A percentile compares a stretch with the other conserved stretches of the same genome.
phyloP scores from a whole-genome alignment of 257 asterid species.

The Penstemon barbatus region DNA sequence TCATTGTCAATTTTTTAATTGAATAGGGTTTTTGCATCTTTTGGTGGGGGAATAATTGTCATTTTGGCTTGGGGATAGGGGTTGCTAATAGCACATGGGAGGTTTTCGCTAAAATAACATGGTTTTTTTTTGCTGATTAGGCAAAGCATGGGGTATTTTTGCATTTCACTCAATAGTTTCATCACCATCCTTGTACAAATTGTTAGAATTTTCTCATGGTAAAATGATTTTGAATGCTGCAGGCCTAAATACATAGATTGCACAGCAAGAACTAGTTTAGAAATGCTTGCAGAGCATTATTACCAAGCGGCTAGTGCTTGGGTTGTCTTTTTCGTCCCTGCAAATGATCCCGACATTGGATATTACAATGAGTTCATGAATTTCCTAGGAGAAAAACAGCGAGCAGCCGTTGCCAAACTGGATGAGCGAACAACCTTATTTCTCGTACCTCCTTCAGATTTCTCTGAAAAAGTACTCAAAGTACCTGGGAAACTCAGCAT shows the following conservation, averaged over 20 bases:
- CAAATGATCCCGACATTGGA: constrained; percentile 75
- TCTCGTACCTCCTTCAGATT: constrained; percentile 95
- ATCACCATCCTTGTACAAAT: no score
- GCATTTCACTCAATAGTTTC: no score
- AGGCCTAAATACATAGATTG: constrained; percentile 88
- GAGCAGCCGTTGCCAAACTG: constrained; percentile 90
- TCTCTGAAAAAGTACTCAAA: constrained; percentile 83
- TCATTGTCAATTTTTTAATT: no score
- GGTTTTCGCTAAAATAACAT: no score
- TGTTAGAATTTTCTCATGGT: constrained; percentile 2
- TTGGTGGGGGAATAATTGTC: no score
- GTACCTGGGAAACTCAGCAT: constrained; percentile 89
- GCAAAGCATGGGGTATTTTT: no score
- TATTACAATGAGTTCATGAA: constrained; percentile 86
- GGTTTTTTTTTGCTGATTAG: no score
- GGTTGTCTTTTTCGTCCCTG: constrained; percentile 91
- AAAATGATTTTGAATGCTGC: constrained; percentile 34
- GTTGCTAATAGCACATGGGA: no score
- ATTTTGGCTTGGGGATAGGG: no score
- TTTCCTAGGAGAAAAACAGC: constrained; percentile 83
- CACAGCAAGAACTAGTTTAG: constrained; percentile 92
- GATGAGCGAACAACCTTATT: constrained; percentile 78
- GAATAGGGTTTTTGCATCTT: no score
- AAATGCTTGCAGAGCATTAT: constrained; percentile 91
- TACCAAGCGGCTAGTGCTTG: constrained; percentile 79